These are phyloP conservation scores for Intubia oerlemansii DNA, from an alignment of 2,329 filamentous ascomycete genomes.

Conservation along the genomic window DNA sequence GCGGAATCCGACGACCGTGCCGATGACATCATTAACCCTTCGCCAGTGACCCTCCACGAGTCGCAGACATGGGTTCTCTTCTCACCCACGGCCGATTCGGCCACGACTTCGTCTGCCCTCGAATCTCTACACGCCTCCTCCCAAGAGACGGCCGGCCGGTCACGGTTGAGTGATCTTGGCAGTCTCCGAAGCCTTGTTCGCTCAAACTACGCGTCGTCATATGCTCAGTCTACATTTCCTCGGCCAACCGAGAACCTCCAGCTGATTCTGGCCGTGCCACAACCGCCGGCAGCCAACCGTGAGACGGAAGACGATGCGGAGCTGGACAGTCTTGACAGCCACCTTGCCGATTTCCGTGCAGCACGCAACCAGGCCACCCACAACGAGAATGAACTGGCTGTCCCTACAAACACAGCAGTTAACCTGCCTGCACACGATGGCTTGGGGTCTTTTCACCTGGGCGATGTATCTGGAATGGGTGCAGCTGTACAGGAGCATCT, in stretches of 20 bases:
- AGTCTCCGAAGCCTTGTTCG: constrained; percentile 50
- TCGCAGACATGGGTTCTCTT: constrained; percentile 95
- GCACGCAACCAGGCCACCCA: constrained; percentile 11
- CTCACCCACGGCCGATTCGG: constrained; percentile 44
- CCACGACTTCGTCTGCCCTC: constrained; percentile 37
- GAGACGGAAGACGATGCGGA: constrained; percentile 46
- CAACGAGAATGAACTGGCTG: neutral
- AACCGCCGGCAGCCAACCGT: constrained; percentile 2
- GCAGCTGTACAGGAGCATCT: constrained; percentile 55
- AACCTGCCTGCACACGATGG: constrained; percentile 78
- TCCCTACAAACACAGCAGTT: constrained; percentile 2
- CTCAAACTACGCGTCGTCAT: no score
- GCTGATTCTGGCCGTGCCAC: no score
- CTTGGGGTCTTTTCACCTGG: constrained; percentile 58
- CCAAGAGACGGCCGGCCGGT: constrained; percentile 45
- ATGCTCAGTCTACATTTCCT: no score
- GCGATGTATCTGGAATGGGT: constrained; percentile 27
- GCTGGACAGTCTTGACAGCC: constrained; percentile 82
- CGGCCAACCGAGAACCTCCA: no score
- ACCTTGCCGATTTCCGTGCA: constrained; percentile 65
- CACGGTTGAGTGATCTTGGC: constrained; percentile 59
- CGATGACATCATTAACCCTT: no score
- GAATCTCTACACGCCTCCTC: constrained; percentile 45
- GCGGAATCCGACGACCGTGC: constrained; percentile 3
- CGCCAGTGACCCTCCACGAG: no score